Percentiles rank a stretch among this genome's conserved stretches.
phyloP scores from a whole-genome alignment of 768 basidiomycete genomes.

The Daedaleopsis nitida region DNA sequence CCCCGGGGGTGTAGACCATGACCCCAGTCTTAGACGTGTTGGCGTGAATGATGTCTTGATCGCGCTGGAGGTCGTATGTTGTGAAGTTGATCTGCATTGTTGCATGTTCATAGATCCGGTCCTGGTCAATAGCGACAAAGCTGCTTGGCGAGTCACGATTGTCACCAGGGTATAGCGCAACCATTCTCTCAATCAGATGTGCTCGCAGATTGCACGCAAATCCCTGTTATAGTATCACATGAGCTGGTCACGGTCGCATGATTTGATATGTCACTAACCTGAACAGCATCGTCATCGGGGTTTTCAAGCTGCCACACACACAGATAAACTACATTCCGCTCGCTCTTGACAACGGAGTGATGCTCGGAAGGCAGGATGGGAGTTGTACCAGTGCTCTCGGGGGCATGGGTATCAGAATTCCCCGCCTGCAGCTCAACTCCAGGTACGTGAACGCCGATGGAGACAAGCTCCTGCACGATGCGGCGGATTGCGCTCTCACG shows the following conservation, averaged over 20 bases:
- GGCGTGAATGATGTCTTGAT: conserved; percentile 19
- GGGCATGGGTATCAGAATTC: neutral
- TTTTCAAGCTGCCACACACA: conserved; percentile 3
- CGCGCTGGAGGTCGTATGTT: conserved; percentile 23
- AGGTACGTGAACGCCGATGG: neutral
- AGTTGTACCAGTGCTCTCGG: neutral
- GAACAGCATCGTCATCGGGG: conserved; percentile 16
- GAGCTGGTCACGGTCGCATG: conserved; percentile 4
- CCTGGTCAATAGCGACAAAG: conserved; percentile 11
- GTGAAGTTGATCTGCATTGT: conserved; percentile 25
- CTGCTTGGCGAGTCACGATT: conserved; percentile 13
- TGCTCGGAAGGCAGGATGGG: neutral
- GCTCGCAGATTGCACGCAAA: neutral
- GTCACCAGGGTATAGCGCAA: neutral
- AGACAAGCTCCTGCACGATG: neutral
- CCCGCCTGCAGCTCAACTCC: neutral
- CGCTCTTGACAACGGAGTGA: neutral
- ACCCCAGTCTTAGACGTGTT: conserved; percentile 11
- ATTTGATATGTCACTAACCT: conserved; percentile 27
- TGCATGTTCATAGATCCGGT: conserved; percentile 25
- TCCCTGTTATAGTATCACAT: neutral
- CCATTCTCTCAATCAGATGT: neutral
- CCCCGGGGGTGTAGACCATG: conserved; percentile 11
- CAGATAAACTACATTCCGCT: conserved; percentile 3
- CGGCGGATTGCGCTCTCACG: conserved; percentile 8